Base-by-base conservation (phyloP, 345 rosid species). In the Brassica rapa region DNA sequence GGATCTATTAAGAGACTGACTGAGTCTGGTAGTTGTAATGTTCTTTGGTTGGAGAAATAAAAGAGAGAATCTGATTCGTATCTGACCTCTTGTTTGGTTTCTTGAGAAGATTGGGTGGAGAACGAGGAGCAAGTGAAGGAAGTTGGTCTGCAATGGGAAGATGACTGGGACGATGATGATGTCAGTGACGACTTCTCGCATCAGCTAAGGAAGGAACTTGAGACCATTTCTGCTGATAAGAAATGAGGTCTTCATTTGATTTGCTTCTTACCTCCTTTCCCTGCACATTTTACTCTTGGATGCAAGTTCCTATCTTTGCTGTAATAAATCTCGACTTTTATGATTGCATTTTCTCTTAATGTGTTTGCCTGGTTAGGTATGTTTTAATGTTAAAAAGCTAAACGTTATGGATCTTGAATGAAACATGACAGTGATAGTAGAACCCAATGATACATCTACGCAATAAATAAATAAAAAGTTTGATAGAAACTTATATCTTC, bases 121-220 rank as follows among this genome's bases (percentile, higher is more conserved):
- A 89, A 87, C 81, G 96, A 88, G 79, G 97, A 88, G 80, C 96
- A 90, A 82, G 89, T 79, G n/a, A 87, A 87, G 19, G 96, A 93
- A 24, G 86, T 85, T 69, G 82, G 86, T 3, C 98, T 89, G 80
- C 98, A 93, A 75, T 93, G 98, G 97, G 96, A 91, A 81, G 98
- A 93, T 43, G 98, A 93, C 33, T 93, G 97, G 97, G 97, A 93
- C 81, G 98, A 93, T 76, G 96, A 93, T 66, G 97, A 93, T 81
- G 96, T 91, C 69, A 91, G 75, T 60, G 97, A 93, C 51, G 98
- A 93, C 69, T 93, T 94, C 92, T 94, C 98, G 0, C 81, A 79
- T 75, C 98, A 94, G 89, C 81, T 92, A 79, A 88, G 89, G 86
- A 89, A 76, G 87, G 97, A 94, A 68, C 85, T 94, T 37, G 98